Evolutionary conservation across 192 early-diverging fungal species (phyloP).

Genomic region (Gryganskiella cystojenkinii): DNA sequence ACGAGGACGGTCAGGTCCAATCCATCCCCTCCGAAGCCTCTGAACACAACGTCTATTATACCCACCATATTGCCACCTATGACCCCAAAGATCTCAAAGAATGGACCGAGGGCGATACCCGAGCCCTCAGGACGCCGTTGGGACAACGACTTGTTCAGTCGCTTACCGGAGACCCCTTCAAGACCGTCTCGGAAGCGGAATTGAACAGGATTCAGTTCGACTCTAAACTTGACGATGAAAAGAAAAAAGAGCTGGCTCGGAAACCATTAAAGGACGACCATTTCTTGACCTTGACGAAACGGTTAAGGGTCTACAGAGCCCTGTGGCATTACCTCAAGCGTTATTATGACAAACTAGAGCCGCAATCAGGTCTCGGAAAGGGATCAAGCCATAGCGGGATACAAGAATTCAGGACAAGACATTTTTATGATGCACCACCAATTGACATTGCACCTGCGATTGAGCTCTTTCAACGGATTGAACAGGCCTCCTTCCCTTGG

Average conservation of each 20-base stretch:
- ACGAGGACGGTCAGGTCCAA: slow-evolving; percentile 48
- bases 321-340: slow-evolving; percentile 28
- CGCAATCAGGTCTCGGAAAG: too few species aligned
- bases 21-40: slow-evolving; percentile 8
- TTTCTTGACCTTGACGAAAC: slow-evolving; percentile 32
- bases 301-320: slow-evolving; percentile 31
- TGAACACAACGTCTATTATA: slow-evolving; percentile 27
- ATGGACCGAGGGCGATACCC: slow-evolving; percentile 36
- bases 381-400: neutral
- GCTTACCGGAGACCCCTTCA: slow-evolving; percentile 28
- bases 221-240: neutral
- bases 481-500: slow-evolving; percentile 47
- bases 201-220: neutral
- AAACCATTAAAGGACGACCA: slow-evolving; percentile 8
- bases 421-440: slow-evolving; percentile 32
- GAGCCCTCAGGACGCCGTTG: slow-evolving; percentile 17
- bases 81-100: slow-evolving; percentile 29
- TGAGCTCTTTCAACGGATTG: slow-evolving; percentile 27
- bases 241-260: too few species aligned
- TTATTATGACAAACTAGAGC: slow-evolving; percentile 18
- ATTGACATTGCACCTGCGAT: slow-evolving; percentile 35
- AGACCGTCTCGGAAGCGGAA: neutral
- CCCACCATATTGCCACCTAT: slow-evolving; percentile 46
- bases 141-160: slow-evolving; percentile 26
- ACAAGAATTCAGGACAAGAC: neutral